Base-by-base conservation (phyloP, 371 early-diverging fungal genomes). In the Mucor velutinosus region DNA sequence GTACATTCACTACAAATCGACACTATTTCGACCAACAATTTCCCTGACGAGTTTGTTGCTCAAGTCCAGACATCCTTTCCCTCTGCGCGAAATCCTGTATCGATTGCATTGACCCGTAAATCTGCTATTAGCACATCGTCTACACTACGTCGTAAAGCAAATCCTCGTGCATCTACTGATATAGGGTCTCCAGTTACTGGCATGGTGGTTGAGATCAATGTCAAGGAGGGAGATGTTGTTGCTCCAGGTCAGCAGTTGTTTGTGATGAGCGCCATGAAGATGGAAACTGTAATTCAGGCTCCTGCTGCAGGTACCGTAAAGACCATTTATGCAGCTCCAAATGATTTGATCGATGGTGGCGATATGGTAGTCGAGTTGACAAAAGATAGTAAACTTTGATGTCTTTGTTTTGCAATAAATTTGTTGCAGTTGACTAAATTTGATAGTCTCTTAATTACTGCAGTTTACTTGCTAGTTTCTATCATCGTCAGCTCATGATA, bases 211-310 rank as follows among this genome's bases (percentile, higher is more conserved):
- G 77, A 81, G 41, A 63, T 81, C 39, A 72, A 71, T 59, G 75
- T 80, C 15, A 64, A 75, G 43, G 72, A 57, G 41, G 79, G 81
- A 1, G 78, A 72, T 21, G 29, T 57, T 14, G 66, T 77, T 19
- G 15, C 64, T 35, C 41, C 49, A n/a, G 75, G 76, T 4, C 79
- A 81, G 41, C 69, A 75, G 33, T 33, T 77, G 32, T 77, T 76
- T 67, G 79, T 81, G 5, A 64, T 81, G 60, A 81, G 77, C 32
- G 79, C 82, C 8, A 81, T 82, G 80, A 82, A 82, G 57, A 79
- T 82, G 80, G 80, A 82, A 57, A 79, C 80, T 0, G 78, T 79
- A 2, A 68, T 81, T 19, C 70, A 70, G 45, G 59, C 76, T 6
- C 43, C 73, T 11, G 32, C 61, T 6, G 21, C 45, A 25, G 82